These are phyloP conservation scores for Papiliotrema flavescens DNA, from an alignment of 1,284 basidiomycete genomes.

Conservation along the genomic window DNA sequence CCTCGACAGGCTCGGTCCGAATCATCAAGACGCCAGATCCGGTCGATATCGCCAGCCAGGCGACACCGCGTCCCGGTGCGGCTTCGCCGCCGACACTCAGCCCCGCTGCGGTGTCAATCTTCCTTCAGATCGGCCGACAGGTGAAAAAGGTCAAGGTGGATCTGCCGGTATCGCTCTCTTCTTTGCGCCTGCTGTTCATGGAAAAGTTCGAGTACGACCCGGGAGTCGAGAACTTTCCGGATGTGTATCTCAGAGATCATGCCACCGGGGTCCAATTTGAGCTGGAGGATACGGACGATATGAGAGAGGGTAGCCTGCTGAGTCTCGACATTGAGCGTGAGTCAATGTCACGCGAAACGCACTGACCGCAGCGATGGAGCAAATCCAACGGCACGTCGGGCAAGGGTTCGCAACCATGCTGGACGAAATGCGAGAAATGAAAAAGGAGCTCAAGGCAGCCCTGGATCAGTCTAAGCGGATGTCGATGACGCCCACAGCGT, in stretches of 20 bases:
- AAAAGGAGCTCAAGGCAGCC: constrained; percentile 73
- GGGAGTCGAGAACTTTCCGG: constrained; percentile 87
- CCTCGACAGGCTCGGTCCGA: constrained; percentile 14
- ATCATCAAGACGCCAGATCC: constrained; percentile 26
- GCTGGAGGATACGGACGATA: constrained; percentile 90
- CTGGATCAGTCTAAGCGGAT: constrained; percentile 46
- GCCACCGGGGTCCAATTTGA: constrained; percentile 91
- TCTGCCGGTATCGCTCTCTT: constrained; percentile 53
- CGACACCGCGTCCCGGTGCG: constrained; percentile 17
- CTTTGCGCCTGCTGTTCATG: constrained; percentile 68
- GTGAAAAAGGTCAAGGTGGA: constrained; percentile 83
- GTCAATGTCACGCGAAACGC: constrained; percentile 40
- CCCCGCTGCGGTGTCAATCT: constrained; percentile 61
- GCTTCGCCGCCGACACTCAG: constrained; percentile 4
- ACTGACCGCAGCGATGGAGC: constrained; percentile 73
- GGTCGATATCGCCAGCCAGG: constrained; percentile 10
- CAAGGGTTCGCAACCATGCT: constrained; percentile 78
- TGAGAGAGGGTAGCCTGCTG: constrained; percentile 80
- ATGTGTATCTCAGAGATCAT: constrained; percentile 90
- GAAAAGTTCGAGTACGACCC: constrained; percentile 95
- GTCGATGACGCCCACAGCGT: constrained; percentile 47
- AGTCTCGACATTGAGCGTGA: constrained; percentile 94
- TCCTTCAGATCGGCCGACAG: constrained; percentile 85
- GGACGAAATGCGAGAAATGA: constrained; percentile 44
- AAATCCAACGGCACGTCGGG: constrained; percentile 98